These are phyloP conservation scores for Ustilago cynodontis DNA, from an alignment of 1,284 basidiomycete genomes.

Conservation along the genomic window DNA sequence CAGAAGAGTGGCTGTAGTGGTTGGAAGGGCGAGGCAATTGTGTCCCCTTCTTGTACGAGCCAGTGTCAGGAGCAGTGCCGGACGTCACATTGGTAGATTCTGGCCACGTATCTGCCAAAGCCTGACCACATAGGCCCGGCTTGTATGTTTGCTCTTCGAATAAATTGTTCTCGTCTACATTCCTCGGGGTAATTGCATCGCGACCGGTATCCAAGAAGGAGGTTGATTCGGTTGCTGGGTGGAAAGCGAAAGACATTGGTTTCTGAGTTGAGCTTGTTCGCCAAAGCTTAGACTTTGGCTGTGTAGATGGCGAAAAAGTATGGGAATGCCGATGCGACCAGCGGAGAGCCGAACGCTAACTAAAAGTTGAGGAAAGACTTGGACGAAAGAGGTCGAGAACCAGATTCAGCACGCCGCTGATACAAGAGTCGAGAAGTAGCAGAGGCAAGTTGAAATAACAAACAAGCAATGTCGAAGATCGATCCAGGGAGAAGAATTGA, in stretches of 20 bases:
- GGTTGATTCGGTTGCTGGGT: neutral
- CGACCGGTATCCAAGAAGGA: neutral
- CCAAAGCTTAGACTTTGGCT: neutral
- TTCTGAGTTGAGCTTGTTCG: neutral
- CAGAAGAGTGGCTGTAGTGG: neutral
- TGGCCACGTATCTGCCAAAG: constrained; percentile 11
- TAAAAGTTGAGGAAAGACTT: neutral
- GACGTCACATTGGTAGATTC: constrained; percentile 2
- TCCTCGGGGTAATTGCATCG: constrained; percentile 1
- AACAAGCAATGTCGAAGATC: neutral
- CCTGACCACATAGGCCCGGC: constrained; percentile 6
- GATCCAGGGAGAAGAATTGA: neutral
- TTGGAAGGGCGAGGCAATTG: constrained; percentile 2
- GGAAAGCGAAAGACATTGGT: constrained; percentile 18
- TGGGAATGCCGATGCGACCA: too few species aligned
- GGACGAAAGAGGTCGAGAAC: neutral
- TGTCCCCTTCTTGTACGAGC: constrained; percentile 11
- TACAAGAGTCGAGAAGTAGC: constrained; percentile 2
- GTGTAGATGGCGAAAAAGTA: too few species aligned
- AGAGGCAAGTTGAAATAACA: neutral
- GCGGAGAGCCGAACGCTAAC: neutral
- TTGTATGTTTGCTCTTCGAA: neutral
- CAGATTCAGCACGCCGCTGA: too few species aligned
- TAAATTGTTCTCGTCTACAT: neutral
- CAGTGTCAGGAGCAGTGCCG: constrained; percentile 9